Evolutionary conservation across 495 filamentous ascomycete species (phyloP).

Genomic region (Podospora tetraspora): DNA sequence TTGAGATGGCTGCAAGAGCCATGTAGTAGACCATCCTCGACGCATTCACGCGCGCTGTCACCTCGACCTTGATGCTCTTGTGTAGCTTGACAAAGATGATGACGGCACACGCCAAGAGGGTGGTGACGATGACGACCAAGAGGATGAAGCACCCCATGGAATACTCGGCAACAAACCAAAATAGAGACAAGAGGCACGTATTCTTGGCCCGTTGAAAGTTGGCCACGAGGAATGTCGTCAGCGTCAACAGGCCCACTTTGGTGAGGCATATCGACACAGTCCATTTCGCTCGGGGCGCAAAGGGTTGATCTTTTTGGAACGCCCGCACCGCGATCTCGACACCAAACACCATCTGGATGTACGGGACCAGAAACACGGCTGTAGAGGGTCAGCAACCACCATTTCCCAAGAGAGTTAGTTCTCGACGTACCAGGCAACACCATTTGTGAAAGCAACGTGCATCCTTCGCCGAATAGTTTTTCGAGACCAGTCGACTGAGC

Average conservation of each 20-base stretch:
- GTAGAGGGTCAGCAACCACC: conserved; percentile 16
- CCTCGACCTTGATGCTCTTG: conserved; percentile 37
- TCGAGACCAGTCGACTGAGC: conserved; percentile 42
- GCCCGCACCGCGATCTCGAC: conserved; percentile 39
- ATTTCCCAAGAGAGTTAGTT: neutral
- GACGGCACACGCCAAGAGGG: conserved; percentile 29
- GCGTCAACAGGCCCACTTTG: conserved; percentile 33
- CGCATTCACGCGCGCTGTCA: conserved; percentile 36
- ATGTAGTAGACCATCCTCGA: conserved; percentile 48
- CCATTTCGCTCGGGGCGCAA: conserved; percentile 40
- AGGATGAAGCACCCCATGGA: conserved; percentile 37
- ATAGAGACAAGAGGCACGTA: conserved; percentile 44
- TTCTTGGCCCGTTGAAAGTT: conserved; percentile 36
- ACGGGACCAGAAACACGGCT: conserved; percentile 48
- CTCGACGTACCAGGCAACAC: conserved; percentile 44
- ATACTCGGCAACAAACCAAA: conserved; percentile 47
- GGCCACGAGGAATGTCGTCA: conserved; percentile 41
- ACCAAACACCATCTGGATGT: conserved; percentile 43
- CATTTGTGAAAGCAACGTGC: conserved; percentile 37
- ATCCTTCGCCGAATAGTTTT: conserved; percentile 35
- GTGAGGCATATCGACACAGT: conserved; percentile 38
- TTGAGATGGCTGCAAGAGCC: conserved; percentile 37
- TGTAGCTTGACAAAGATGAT: conserved; percentile 37
- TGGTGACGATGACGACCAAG: conserved; percentile 29
- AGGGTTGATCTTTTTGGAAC: conserved; percentile 33